Percentiles rank a stretch among this genome's conserved stretches.
Conservation (phyloP, 2,329 filamentous ascomycete genomes). For the Calonectria pauciramosa region DNA sequence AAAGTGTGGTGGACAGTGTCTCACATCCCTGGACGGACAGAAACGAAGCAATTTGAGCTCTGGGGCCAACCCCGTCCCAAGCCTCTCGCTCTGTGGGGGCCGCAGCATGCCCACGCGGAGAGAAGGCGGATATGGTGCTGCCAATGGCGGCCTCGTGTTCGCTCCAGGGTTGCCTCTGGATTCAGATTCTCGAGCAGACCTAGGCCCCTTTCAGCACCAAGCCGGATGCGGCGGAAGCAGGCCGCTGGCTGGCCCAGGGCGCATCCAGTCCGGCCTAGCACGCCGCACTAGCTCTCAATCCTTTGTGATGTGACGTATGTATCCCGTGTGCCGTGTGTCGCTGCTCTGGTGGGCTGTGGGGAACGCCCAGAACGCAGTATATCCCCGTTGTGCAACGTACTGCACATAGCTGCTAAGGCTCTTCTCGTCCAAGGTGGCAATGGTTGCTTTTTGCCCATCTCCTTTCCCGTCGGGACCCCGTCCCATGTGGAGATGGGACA, state of each 20-base stretch:
- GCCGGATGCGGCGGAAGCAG: constrained; percentile 4
- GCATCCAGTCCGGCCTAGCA: not conserved
- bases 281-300: not conserved
- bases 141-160: not conserved
- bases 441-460: constrained; percentile 5
- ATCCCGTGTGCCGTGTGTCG: not conserved
- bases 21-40: not conserved
- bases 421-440: not conserved
- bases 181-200: not conserved
- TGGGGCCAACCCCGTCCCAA: not conserved
- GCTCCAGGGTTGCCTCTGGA: not conserved
- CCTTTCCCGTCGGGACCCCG: not conserved
- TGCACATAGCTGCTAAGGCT: not conserved
- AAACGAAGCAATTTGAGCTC: constrained; percentile 7
- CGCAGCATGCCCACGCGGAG: not conserved
- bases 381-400: not conserved
- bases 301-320: not conserved
- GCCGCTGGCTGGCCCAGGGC: not conserved
- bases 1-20: not conserved
- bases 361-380: not conserved
- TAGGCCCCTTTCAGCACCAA: not conserved
- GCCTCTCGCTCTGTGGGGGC: not conserved
- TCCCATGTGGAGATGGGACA: not conserved
- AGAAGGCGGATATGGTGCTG: not conserved
- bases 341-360: not conserved